A percentile compares a stretch with the other conserved stretches of the same genome.
phyloP scores from a whole-genome alignment of 192 early-diverging fungal species.

The Mortierella alpina region DNA sequence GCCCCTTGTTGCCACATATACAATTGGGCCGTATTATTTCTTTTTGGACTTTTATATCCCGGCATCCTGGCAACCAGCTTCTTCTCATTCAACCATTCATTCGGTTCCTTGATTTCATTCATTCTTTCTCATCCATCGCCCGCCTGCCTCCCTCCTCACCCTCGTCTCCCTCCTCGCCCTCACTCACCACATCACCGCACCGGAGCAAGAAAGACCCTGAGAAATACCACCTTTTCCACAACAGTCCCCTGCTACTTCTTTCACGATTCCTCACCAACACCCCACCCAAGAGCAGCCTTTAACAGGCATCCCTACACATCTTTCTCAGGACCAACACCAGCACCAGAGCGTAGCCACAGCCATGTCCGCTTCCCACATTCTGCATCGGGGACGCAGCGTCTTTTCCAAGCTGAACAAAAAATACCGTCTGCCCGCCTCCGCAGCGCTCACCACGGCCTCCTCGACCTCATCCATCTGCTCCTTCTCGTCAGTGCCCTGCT shows the following conservation, averaged over 20 bases:
- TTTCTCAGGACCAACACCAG: neutral
- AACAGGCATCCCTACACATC: neutral
- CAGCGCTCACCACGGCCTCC: slow-evolving; percentile 17
- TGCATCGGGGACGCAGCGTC: slow-evolving; percentile 49
- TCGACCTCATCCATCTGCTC: slow-evolving; percentile 36
- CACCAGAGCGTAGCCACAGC: slow-evolving; percentile 7
- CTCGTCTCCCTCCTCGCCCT: neutral
- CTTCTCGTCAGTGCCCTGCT: slow-evolving; percentile 24
- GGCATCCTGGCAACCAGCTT: neutral
- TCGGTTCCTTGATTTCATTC: neutral
- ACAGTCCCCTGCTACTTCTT: neutral
- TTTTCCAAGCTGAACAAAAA: slow-evolving; percentile 56
- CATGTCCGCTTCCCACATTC: slow-evolving; percentile 49
- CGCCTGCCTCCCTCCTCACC: neutral
- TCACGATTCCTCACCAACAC: neutral
- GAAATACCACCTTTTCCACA: no score
- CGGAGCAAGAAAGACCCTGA: no score
- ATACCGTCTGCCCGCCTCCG: slow-evolving; percentile 35
- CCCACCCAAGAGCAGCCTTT: neutral
- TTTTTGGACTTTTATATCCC: neutral
- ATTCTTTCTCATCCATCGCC: no score
- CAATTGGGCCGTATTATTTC: neutral
- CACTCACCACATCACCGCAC: slow-evolving; percentile 1
- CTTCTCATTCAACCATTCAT: neutral
- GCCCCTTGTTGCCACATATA: neutral